Base-by-base conservation (phyloP, 805 yeast species). In the Spathaspora girioi region DNA sequence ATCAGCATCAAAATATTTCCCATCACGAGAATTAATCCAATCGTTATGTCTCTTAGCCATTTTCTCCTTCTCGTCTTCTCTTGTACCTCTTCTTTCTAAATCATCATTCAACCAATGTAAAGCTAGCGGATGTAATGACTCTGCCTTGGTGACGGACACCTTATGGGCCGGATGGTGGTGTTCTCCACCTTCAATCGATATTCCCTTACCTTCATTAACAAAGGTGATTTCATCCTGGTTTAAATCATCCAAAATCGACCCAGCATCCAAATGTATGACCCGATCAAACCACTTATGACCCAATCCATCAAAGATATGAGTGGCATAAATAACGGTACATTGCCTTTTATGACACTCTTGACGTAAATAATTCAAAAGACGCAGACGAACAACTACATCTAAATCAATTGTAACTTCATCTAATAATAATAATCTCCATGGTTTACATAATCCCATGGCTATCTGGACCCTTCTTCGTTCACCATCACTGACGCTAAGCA, bases 331-430 rank as follows among this genome's bases (percentile, higher is more conserved):
- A 38, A 94, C 89, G 46, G 91, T 83, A 54, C 96, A 84, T 17
- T 78, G 69, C 53, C 98, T 76, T 0, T 71, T 63, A 46, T 71
- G 73, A 5, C 97, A 89, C 65, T 94, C 99, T n/a, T 69, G 62
- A 56, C 77, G 78, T 59, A 94, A 72, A 64, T 89, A 94, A 1
- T 77, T 72, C 55, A 94, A 71, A 47, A 94, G 71, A 50, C 89
- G 77, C 32, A 84, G 81, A 59, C 99, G 78, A 1, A 92, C 98
- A 46, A 94, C 76, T 6, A 94, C 99, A 64, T 94, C 99, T 58
- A 94, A 76, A 67, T 94, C 99, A 26, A 94, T 97, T 0, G 99
- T 94, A 38, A 94, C 98, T 66, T 94, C 99, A 66, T 94, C 99
- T 46, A 94, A 73, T n/a, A 94, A 71, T 31, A 94, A 71, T 18